Conservation (phyloP, 495 filamentous ascomycete species). For the Podospora pseudoanserina region DNA sequence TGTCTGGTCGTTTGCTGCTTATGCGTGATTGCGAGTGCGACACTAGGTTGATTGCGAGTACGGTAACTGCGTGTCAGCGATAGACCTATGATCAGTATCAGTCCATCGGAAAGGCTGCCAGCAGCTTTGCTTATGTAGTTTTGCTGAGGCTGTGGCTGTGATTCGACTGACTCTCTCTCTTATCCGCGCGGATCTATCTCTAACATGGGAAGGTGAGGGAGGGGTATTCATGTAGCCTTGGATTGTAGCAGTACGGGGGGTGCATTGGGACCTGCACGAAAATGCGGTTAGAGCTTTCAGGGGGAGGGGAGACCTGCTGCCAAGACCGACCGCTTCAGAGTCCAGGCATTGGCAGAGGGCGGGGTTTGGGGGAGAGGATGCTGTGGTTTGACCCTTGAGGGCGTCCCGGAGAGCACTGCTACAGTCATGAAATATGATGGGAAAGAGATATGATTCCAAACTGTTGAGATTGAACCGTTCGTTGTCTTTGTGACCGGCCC, state of each 20-base stretch:
- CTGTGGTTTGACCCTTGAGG: too few species aligned
- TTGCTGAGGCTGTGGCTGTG: background rate
- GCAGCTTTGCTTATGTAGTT: too few species aligned
- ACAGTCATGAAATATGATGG: too few species aligned
- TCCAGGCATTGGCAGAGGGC: background rate
- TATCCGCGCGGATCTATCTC: background rate
- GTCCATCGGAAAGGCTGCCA: too few species aligned
- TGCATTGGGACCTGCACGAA: background rate
- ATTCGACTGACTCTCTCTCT: background rate
- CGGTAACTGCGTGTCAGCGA: background rate
- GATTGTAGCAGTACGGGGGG: background rate
- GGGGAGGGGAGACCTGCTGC: background rate
- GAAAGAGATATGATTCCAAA: background rate
- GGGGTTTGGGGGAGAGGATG: background rate
- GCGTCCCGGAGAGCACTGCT: too few species aligned
- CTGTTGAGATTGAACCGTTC: background rate
- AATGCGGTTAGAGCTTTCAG: conserved; percentile 2
- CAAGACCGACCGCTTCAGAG: background rate
- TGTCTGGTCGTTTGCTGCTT: background rate
- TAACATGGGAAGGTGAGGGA: background rate
- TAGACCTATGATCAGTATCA: background rate
- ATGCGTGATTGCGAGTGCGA: background rate
- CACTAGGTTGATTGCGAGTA: background rate
- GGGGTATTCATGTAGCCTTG: background rate
- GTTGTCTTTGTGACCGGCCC: background rate